Percentiles rank a stretch among this genome's conserved stretches.
phyloP scores from a whole-genome alignment of 2,329 filamentous ascomycete species.

The Calcarisporium arbuscula region DNA sequence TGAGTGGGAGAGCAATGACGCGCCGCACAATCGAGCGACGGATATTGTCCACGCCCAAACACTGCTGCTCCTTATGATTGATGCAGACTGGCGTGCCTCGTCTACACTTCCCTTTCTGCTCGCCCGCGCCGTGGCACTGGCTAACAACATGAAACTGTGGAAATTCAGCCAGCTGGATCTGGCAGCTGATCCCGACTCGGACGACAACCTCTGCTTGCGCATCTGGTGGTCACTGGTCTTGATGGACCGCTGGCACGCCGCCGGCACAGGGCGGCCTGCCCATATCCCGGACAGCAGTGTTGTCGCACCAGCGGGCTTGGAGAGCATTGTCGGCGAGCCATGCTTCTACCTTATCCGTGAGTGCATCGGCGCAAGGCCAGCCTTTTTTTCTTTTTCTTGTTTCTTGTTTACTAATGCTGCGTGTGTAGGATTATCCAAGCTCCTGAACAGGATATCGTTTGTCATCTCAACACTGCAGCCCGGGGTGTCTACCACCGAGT shows the following conservation, averaged over 20 bases:
- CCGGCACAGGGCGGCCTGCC: slow-evolving; percentile 56
- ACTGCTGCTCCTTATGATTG: slow-evolving; percentile 59
- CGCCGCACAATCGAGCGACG: slow-evolving; percentile 29
- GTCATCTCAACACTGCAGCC: slow-evolving; percentile 30
- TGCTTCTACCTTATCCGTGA: slow-evolving; percentile 61
- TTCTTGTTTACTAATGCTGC: slow-evolving; percentile 9
- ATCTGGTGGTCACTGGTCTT: slow-evolving; percentile 69
- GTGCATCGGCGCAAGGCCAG: too few species aligned
- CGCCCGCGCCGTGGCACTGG: slow-evolving; percentile 59
- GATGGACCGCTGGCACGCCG: slow-evolving; percentile 67
- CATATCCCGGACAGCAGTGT: slow-evolving; percentile 58
- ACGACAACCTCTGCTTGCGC: slow-evolving; percentile 55
- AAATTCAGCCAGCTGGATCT: slow-evolving; percentile 33
- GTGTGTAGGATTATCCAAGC: slow-evolving; percentile 45
- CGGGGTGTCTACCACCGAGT: slow-evolving; percentile 26
- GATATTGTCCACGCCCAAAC: slow-evolving; percentile 60
- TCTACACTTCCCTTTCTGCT: slow-evolving; percentile 46
- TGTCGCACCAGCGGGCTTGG: slow-evolving; percentile 53
- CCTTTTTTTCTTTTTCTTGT: not conserved
- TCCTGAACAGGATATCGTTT: slow-evolving; percentile 38
- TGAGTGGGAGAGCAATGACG: slow-evolving; percentile 43
- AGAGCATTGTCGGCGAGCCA: slow-evolving; percentile 53
- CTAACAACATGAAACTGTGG: slow-evolving; percentile 58
- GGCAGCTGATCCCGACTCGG: slow-evolving; percentile 49
- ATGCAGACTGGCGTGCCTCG: slow-evolving; percentile 50